These are phyloP conservation scores for Yamadazyma triangularis DNA, from an alignment of 1,139 yeast genomes.

Conservation along the genomic window DNA sequence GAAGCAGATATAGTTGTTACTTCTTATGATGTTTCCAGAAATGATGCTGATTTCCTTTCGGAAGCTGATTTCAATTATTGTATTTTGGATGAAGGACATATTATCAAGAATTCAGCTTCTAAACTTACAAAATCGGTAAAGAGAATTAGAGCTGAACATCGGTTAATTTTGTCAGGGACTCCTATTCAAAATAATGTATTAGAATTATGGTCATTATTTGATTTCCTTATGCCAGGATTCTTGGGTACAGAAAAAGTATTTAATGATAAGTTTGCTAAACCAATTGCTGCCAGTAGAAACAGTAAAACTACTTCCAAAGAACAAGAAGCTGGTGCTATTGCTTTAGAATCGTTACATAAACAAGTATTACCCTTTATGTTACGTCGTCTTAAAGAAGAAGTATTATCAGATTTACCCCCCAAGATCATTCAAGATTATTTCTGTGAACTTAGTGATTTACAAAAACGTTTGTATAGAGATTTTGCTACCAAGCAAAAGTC, in stretches of 20 bases:
- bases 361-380: slow-evolving; percentile 96
- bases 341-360: slow-evolving; percentile 91
- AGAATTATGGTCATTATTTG: slow-evolving; percentile 96
- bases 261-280: slow-evolving; percentile 94
- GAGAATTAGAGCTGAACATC: slow-evolving; percentile 75
- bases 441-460: slow-evolving; percentile 90
- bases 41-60: slow-evolving; percentile 68
- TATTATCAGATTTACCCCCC: slow-evolving; percentile 92
- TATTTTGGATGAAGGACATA: slow-evolving; percentile 97
- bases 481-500: slow-evolving; percentile 86
- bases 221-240: slow-evolving; percentile 97
- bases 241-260: slow-evolving; percentile 92
- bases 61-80: slow-evolving; percentile 82
- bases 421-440: slow-evolving; percentile 97
- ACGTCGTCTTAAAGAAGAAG: slow-evolving; percentile 95
- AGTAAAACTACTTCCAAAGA: slow-evolving; percentile 90
- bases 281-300: slow-evolving; percentile 91
- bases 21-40: slow-evolving; percentile 93
- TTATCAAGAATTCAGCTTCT: slow-evolving; percentile 86
- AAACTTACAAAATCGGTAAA: slow-evolving; percentile 89
- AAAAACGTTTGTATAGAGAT: slow-evolving; percentile 80
- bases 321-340: slow-evolving; percentile 96
- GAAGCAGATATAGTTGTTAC: slow-evolving; percentile 82
- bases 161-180: slow-evolving; percentile 90
- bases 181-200: slow-evolving; percentile 97